Base-by-base conservation (phyloP, 1,284 basidiomycete genomes). In the Puccinia horiana region DNA sequence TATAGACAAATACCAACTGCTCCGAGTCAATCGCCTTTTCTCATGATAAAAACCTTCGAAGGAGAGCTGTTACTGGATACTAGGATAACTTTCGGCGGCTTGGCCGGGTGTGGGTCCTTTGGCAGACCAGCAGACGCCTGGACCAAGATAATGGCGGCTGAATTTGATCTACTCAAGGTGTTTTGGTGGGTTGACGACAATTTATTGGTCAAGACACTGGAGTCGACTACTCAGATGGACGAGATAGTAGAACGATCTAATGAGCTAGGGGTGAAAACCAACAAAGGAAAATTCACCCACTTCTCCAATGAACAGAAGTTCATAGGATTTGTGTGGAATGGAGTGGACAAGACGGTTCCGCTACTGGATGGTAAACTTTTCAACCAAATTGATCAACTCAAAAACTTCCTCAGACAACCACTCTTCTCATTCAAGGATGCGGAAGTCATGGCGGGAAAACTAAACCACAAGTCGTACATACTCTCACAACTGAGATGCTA, bases 301-400 rank as follows among this genome's bases (percentile, higher is more conserved):
- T 75, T 54, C 14, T 35, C 14, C 8, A 20, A 56, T 9, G 52
- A 58, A 58, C 47, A 75, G 32, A 75, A 75, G 40, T 75, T 40
- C 26, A 40, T 75, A 3, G 73, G 73, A 1, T 75, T 75, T 37
- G 20, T 75, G 3, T 75, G 73, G 73, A 58, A 75, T 47, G 6
- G 73, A 44, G 8, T 8, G 6, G 42, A 44, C 8, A 44, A 44
- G 16, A 44, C 42, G 8, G 16, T 58, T 1, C 4, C 5, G 12
- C 49, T 56, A 6, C 49, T 26, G 1, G 16, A n/a, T 20, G 35
- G 37, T n/a, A 75, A 75, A 23, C 23, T 16, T 16, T 29, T 3
- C 37, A n/a, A 69, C 2, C 2, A 35, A 11, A 26, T 44, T 1
- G 6, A 12, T 1, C 37, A 42, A 47, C 12, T 69, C n/a, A 2